Evolutionary conservation across 331 rosid genomes (phyloP).

Genomic region (Rhamnella rubrinervis): DNA sequence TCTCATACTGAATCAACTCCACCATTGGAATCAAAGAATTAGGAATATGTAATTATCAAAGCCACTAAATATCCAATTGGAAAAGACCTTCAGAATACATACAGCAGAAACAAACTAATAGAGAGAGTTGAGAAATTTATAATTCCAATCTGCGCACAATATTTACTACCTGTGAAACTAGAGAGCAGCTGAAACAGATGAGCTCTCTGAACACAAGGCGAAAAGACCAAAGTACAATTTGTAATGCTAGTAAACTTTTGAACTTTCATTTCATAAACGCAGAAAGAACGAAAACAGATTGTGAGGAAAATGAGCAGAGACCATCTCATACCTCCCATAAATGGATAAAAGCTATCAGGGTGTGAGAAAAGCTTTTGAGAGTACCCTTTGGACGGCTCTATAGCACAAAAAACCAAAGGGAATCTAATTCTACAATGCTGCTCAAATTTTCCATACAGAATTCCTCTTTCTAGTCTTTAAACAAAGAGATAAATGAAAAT

Average conservation of each 20-base stretch:
- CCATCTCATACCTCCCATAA: background rate
- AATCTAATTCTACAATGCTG: background rate
- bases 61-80: background rate
- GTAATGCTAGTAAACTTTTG: too few relatives aligned
- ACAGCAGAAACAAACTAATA: too few relatives aligned
- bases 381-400: conserved; percentile 63
- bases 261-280: conserved; percentile 2
- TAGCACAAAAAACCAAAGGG: conserved; percentile 58
- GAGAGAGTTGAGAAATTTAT: too few relatives aligned
- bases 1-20: too few relatives aligned
- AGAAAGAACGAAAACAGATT: too few relatives aligned
- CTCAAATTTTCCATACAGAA: background rate
- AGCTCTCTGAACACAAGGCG: too few relatives aligned
- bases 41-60: conserved; percentile 6
- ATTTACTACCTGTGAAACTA: too few relatives aligned
- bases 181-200: too few relatives aligned
- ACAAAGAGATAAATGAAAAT: conserved; percentile 23
- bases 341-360: background rate
- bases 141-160: too few relatives aligned
- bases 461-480: conserved; percentile 1
- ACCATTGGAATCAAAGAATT: background rate
- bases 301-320: conserved; percentile 10
- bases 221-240: too few relatives aligned
- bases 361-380: background rate
- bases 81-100: background rate